phyloP scores from a whole-genome alignment of 2,329 filamentous ascomycete species.

The Colletotrichum horii region DNA sequence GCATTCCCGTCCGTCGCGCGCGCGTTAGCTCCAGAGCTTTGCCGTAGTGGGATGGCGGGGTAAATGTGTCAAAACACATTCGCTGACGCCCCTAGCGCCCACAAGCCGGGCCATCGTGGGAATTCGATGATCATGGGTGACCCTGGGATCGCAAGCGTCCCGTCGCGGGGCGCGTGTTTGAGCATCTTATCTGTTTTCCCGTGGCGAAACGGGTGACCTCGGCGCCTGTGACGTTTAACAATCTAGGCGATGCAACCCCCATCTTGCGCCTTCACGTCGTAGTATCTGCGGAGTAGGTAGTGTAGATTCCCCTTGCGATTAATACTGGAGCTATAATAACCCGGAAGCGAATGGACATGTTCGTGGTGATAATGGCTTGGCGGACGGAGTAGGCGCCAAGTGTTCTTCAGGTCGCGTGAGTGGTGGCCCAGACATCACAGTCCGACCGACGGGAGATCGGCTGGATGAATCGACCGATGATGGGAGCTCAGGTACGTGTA shows the following conservation, averaged over 20 bases:
- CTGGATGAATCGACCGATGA: not conserved
- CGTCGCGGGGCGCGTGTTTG: not conserved
- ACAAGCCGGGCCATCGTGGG: constrained; percentile 1
- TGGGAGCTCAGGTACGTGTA: not conserved
- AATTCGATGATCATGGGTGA: not conserved
- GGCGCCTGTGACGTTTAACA: not conserved
- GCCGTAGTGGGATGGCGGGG: constrained; percentile 7
- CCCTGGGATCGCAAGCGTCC: not conserved
- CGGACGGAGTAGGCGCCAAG: not conserved
- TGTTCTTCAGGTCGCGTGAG: constrained; percentile 13
- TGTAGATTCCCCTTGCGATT: not conserved
- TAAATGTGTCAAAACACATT: not conserved
- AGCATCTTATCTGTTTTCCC: not conserved
- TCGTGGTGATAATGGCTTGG: not conserved
- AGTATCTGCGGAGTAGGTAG: not conserved
- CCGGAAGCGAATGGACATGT: not conserved
- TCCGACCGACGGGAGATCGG: not conserved
- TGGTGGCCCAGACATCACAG: not conserved
- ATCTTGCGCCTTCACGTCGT: not conserved
- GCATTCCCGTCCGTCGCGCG: not conserved
- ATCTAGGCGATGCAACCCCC: not conserved
- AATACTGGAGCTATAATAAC: not conserved
- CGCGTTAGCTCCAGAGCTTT: not conserved
- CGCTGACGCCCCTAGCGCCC: not conserved
- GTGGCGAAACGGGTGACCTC: not conserved